Conservation (phyloP, 2,329 filamentous ascomycete species). For the Hortaea sp. region DNA sequence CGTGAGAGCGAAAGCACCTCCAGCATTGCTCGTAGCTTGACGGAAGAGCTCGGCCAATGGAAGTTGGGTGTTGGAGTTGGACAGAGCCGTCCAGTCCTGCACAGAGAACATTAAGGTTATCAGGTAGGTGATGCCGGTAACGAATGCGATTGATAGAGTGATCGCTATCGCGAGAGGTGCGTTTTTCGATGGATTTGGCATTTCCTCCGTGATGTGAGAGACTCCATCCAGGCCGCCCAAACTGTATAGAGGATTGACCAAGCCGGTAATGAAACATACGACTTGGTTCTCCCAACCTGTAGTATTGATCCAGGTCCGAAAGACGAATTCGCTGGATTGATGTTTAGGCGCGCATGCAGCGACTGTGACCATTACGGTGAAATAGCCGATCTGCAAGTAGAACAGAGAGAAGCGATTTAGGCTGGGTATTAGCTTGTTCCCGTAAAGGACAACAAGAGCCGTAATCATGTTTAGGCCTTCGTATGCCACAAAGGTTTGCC, state of each 20-base stretch:
- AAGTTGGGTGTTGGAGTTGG: too few species aligned
- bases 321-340: not conserved
- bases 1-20: too few species aligned
- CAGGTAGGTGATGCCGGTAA: too few species aligned
- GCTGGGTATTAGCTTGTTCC: not conserved
- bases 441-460: not conserved
- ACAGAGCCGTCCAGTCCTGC: too few species aligned
- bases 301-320: not conserved
- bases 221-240: not conserved
- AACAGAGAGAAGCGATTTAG: not conserved
- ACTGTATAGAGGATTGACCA: not conserved
- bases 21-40: too few species aligned
- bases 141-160: too few species aligned
- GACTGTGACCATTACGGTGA: not conserved
- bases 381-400: not conserved
- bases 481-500: not conserved
- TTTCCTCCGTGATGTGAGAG: not conserved
- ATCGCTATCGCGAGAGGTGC: too few species aligned
- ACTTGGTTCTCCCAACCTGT: not conserved
- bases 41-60: too few species aligned
- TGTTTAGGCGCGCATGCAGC: not conserved
- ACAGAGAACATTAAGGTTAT: too few species aligned
- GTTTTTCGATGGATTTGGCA: too few species aligned
- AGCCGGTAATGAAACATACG: not conserved
- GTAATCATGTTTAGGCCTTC: not conserved